Evolutionary conservation across 2,329 filamentous ascomycete species (phyloP).

Genomic region (Fusarium mexicanum): DNA sequence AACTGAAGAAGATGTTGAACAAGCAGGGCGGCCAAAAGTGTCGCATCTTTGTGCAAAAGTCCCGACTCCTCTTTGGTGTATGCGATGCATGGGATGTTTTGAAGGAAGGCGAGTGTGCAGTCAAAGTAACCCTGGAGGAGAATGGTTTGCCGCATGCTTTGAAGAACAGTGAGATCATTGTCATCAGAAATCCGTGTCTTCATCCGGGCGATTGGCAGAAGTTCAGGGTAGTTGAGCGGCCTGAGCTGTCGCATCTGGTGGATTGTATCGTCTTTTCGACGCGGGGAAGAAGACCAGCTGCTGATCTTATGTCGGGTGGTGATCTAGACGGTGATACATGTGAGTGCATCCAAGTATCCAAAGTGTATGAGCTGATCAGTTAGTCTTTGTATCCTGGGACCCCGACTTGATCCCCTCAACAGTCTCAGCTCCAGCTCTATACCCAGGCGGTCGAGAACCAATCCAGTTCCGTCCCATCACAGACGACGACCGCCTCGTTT

Average conservation of each 20-base stretch:
- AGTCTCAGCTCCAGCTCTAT: not conserved
- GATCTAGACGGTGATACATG: not conserved
- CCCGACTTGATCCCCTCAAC: not conserved
- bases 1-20: not conserved
- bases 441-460: not conserved
- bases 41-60: not conserved
- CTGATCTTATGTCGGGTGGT: not conserved
- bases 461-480: not conserved
- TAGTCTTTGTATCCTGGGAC: slow-evolving; percentile 10
- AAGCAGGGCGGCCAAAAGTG: not conserved
- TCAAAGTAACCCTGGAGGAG: not conserved
- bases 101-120: not conserved
- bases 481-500: not conserved
- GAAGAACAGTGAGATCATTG: not conserved
- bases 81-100: not conserved
- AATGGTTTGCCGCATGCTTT: not conserved
- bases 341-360: fast-evolving
- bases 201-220: slow-evolving; percentile 9
- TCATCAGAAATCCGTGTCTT: slow-evolving; percentile 8
- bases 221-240: not conserved
- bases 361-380: fast-evolving
- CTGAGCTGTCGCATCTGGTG: not conserved
- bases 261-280: slow-evolving; percentile 4
- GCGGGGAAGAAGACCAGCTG: not conserved
- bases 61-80: not conserved